Evolutionary conservation across 1,284 basidiomycete genomes (phyloP).

Genomic region (Ustilago trichophora): DNA sequence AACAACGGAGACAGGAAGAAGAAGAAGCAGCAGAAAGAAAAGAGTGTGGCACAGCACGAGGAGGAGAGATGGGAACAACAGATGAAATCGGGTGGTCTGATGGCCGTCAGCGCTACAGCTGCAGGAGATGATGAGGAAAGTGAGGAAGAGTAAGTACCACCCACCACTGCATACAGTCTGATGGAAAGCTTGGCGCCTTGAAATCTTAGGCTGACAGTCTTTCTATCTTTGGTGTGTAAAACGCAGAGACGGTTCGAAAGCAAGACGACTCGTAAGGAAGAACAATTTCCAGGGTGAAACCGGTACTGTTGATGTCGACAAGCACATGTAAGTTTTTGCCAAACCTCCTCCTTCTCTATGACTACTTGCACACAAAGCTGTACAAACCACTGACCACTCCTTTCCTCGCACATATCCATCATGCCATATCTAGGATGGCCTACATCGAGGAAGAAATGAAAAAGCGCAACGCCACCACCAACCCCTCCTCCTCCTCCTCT

Average conservation of each 20-base stretch:
- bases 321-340: constrained; percentile 81
- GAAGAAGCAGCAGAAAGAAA: constrained; percentile 71
- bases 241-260: constrained; percentile 50
- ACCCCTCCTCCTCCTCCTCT: too few species aligned
- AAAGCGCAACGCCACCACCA: constrained; percentile 69
- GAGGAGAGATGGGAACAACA: constrained; percentile 44
- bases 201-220: not conserved
- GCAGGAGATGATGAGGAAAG: constrained; percentile 6
- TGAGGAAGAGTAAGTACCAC: constrained; percentile 26
- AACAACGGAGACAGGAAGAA: constrained; percentile 83
- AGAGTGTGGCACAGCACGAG: constrained; percentile 3
- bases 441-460: constrained; percentile 94
- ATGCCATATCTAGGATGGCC: constrained; percentile 78
- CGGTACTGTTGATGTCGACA: constrained; percentile 92
- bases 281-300: constrained; percentile 98
- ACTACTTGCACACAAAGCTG: not conserved
- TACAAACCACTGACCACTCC: too few species aligned
- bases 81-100: constrained; percentile 42
- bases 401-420: constrained; percentile 6
- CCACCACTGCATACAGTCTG: not conserved
- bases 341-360: not conserved
- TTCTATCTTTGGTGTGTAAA: too few species aligned
- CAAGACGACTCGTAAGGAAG: constrained; percentile 73
- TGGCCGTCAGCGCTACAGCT: not conserved
- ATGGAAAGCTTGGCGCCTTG: too few species aligned